A percentile compares a stretch with the other conserved stretches of the same genome.
Conservation (phyloP, 2,329 filamentous ascomycete species). For the Emergomyces africanus region DNA sequence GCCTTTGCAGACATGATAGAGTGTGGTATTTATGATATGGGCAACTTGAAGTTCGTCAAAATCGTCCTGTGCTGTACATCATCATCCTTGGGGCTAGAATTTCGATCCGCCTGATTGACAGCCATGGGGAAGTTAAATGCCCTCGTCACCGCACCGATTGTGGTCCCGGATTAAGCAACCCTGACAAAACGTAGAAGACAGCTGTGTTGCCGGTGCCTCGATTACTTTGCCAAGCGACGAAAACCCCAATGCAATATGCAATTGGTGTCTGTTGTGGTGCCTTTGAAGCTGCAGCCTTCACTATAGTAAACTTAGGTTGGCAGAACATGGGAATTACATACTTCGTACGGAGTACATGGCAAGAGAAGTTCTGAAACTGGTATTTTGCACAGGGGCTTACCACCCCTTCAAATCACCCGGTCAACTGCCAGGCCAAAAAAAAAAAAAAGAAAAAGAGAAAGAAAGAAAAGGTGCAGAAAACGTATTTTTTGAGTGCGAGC, state of each 20-base stretch:
- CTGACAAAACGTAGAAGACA: background rate
- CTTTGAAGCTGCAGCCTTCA: background rate
- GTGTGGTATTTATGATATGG: background rate
- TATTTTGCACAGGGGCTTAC: background rate
- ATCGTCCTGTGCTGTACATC: background rate
- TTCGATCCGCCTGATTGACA: background rate
- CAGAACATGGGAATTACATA: background rate
- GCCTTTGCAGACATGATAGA: background rate
- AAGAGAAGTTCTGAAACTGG: background rate
- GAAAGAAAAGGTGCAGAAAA: no score
- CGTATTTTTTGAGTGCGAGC: no score
- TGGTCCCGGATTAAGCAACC: background rate
- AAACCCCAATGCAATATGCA: background rate
- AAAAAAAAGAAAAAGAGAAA: no score
- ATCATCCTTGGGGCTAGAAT: background rate
- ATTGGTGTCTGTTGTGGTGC: background rate
- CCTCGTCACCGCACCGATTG: background rate
- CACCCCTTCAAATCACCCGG: background rate
- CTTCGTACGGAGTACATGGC: no score
- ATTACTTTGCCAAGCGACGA: background rate
- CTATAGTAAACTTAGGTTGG: background rate
- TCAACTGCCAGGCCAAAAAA: no score
- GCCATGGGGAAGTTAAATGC: background rate
- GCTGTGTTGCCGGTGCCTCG: background rate
- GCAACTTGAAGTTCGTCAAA: background rate